These are phyloP conservation scores for Cunninghamia lanceolata DNA, from an alignment of 75 land plant species.

Conservation along the genomic window DNA sequence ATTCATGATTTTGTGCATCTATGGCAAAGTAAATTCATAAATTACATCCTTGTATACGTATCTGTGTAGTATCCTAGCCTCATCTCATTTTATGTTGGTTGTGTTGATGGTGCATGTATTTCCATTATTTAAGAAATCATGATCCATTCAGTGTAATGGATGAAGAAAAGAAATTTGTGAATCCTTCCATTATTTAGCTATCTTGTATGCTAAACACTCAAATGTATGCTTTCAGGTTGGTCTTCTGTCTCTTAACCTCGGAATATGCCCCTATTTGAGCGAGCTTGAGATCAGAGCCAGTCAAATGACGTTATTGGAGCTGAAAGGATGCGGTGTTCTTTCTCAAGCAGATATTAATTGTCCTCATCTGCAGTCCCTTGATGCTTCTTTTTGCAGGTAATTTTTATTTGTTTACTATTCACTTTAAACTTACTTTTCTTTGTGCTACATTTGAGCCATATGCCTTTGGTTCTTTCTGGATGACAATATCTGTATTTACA, in stretches of 20 bases:
- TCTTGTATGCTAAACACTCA: not conserved
- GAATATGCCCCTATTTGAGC: conserved; percentile 90
- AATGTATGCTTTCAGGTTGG: conserved; percentile 57
- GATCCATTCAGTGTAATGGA: not conserved
- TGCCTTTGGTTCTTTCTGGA: not conserved
- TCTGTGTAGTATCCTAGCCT: not conserved
- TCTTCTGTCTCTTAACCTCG: conserved; percentile 82
- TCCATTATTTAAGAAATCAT: not conserved
- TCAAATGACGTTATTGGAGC: conserved; percentile 71
- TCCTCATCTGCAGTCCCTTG: conserved; percentile 73
- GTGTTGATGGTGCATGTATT: not conserved
- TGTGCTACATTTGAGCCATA: not conserved
- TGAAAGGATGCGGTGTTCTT: conserved; percentile 92
- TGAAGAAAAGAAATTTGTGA: not conserved
- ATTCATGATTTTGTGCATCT: not conserved
- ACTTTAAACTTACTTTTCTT: not conserved
- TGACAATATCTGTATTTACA: not conserved
- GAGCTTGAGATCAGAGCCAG: conserved; percentile 63
- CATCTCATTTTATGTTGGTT: not conserved
- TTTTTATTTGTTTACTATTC: not conserved
- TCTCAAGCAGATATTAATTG: conserved; percentile 73
- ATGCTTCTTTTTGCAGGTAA: conserved; percentile 99
- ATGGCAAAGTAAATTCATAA: not conserved
- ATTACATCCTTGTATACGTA: not conserved
- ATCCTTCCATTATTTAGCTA: not conserved